Conservation (phyloP, 495 filamentous ascomycete species). For the Hyaloscypha bicolor region DNA sequence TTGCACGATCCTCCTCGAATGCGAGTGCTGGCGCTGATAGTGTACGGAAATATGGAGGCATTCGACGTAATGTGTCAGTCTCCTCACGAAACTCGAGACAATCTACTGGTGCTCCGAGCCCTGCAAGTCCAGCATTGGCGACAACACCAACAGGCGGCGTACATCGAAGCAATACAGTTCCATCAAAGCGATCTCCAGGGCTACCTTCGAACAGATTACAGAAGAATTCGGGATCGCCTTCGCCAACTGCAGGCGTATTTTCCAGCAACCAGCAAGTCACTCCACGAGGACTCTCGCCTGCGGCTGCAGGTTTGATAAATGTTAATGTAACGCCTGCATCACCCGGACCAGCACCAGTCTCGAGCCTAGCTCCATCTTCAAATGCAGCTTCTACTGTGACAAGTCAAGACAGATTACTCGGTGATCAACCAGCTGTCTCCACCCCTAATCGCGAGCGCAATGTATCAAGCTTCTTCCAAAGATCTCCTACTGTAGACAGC, state of each 20-base stretch:
- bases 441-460: constrained; percentile 74
- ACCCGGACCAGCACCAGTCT: constrained; percentile 11
- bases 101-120: constrained; percentile 70
- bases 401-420: constrained; percentile 51
- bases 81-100: constrained; percentile 69
- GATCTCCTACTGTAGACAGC: constrained; percentile 60
- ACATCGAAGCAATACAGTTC: constrained; percentile 90
- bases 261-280: constrained; percentile 42
- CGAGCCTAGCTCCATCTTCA: constrained; percentile 27
- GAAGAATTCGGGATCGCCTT: constrained; percentile 30
- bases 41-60: constrained; percentile 72
- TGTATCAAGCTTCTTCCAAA: constrained; percentile 66
- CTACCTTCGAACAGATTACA: constrained; percentile 48
- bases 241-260: constrained; percentile 25
- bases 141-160: constrained; percentile 62
- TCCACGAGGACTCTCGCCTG: constrained; percentile 28
- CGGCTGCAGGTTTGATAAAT: constrained; percentile 4
- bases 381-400: constrained; percentile 38
- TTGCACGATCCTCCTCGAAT: constrained; percentile 79
- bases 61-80: constrained; percentile 83
- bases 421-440: constrained; percentile 39
- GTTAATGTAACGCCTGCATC: constrained; percentile 18
- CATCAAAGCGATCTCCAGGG: constrained; percentile 86
- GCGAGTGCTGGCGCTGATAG: constrained; percentile 87
- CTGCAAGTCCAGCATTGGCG: constrained; percentile 62